Percentiles rank a stretch among this genome's conserved stretches.
Conservation (phyloP, 768 basidiomycete species). For the Galerina marginata region DNA sequence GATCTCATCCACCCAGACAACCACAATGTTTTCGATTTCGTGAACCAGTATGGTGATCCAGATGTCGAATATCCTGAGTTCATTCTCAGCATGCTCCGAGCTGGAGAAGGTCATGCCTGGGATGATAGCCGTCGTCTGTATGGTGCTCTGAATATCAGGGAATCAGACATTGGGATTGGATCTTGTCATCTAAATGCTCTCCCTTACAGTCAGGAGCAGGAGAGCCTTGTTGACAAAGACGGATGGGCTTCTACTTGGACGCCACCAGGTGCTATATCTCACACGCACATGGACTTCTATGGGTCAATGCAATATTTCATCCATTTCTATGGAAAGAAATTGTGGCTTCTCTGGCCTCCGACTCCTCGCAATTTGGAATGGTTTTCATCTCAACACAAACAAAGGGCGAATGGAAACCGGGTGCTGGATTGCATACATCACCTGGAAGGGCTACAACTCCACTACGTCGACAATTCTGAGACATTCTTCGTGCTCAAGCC, state of each 20-base stretch:
- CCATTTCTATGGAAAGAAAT: slow-evolving; percentile 7
- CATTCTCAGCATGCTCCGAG: too few species aligned
- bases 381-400: not conserved
- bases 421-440: not conserved
- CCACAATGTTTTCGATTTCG: too few species aligned
- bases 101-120: too few species aligned
- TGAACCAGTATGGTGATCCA: too few species aligned
- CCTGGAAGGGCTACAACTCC: slow-evolving; percentile 9
- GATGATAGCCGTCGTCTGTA: too few species aligned
- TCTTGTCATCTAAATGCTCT: too few species aligned
- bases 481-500: slow-evolving; percentile 1
- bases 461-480: not conserved
- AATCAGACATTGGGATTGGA: too few species aligned
- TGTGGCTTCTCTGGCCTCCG: slow-evolving; percentile 11
- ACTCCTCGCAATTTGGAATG: not conserved
- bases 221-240: too few species aligned
- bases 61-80: too few species aligned
- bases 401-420: not conserved
- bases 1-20: too few species aligned
- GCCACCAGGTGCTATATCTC: not conserved
- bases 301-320: slow-evolving; percentile 6
- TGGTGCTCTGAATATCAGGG: too few species aligned
- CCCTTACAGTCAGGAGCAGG: too few species aligned
- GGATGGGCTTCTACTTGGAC: not conserved
- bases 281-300: slow-evolving; percentile 12